These are phyloP conservation scores for Mortierella sp. DNA, from an alignment of 371 early-diverging fungal genomes.

Conservation along the genomic window DNA sequence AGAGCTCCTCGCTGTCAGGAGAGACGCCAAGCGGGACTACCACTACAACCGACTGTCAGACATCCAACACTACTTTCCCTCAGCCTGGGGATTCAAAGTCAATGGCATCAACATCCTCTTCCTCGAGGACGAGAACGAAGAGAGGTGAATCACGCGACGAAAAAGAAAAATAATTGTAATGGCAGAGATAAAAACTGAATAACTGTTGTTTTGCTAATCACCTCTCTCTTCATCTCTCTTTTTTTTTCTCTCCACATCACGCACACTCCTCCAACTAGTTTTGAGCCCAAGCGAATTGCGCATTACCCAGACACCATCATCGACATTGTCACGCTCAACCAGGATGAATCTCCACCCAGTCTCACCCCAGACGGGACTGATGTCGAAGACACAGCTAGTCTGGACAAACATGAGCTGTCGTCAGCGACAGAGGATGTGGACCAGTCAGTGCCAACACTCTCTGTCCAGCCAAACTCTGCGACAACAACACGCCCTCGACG, in stretches of 20 bases:
- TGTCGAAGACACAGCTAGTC: background rate
- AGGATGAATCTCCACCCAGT: background rate
- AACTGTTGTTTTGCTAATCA: background rate
- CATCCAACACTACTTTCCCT: background rate
- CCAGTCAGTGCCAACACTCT: constrained; percentile 1
- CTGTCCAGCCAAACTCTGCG: background rate
- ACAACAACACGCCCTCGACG: background rate
- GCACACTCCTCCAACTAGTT: background rate
- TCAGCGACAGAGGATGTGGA: background rate
- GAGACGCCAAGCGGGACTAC: background rate
- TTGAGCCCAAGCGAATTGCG: constrained; percentile 1
- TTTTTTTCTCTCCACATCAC: background rate
- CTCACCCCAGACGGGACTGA: background rate
- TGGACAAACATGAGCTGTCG: background rate
- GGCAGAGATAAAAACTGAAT: background rate
- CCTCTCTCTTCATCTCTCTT: background rate
- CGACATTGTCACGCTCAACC: background rate
- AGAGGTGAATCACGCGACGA: background rate
- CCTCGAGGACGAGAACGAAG: background rate
- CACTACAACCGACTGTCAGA: background rate
- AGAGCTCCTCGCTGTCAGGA: background rate
- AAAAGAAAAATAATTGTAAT: background rate
- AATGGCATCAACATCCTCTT: constrained; percentile 13
- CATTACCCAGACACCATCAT: constrained; percentile 8
- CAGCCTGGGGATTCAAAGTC: background rate